Base-by-base conservation (phyloP, 2,329 filamentous ascomycete species). In the Massarina eburnea region DNA sequence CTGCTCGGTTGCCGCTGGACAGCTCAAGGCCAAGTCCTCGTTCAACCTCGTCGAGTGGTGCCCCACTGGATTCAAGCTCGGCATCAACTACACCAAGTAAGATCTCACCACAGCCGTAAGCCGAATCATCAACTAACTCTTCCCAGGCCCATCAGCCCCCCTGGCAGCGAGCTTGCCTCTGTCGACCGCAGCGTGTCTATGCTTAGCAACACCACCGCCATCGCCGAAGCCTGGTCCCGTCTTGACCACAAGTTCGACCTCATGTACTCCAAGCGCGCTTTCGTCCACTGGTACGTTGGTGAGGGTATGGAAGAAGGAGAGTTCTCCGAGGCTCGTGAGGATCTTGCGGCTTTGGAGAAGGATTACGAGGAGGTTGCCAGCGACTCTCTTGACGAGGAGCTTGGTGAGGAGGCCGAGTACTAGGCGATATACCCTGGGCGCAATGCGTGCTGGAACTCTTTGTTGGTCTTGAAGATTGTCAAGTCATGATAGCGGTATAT, bases 101-200 rank as follows among this genome's bases (percentile, higher is more conserved):
- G 66, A 60, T 27, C 9, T 14, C 4, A 14, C 10, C 10, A 34
- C 22, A 17, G n/a, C 2, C 2, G n/a, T 15, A 5, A 1, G 12
- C 10, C 33, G 38, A 8, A 6, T 14, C 2, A 22, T 3, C 38
- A 20, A 38, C 52, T 57, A 54, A 66, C 21, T 15, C 29, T 10
- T 81, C 76, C 65, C 95, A 89, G 91, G 72, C 94, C 92, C 61
- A 85, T 95, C 79, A 88, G 89, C 77, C 91, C 96, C 47, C 94
- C 91, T 65, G 95, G 96, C 76, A 92, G 92, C 68, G 94, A 97
- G 72, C 85, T 97, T 54, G 92, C 94, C 76, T 91, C 95, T 80
- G 92, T 97, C 74, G 89, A 94, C 83, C 92, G 94, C 69, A 92
- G 92, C 76, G 92, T 97, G 59, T 82, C 83, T 52, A 88, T 88